These are phyloP conservation scores for Eragrostis tef DNA, from an alignment of 202 grass and related monocot genomes.

Conservation along the genomic window DNA sequence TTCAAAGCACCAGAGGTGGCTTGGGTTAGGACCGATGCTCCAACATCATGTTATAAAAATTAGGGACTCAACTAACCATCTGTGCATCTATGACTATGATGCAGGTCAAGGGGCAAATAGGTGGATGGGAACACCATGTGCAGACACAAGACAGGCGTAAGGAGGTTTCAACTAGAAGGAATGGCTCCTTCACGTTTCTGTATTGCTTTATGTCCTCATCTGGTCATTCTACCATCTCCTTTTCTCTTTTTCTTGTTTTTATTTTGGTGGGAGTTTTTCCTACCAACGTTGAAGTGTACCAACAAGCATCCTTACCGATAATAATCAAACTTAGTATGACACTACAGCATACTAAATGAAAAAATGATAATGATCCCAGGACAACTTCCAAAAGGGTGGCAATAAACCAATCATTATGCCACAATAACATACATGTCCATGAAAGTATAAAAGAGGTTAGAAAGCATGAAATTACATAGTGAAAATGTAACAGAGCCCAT, in stretches of 20 bases:
- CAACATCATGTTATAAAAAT: neutral
- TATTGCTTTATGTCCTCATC: neutral
- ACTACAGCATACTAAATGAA: neutral
- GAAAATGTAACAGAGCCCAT: slow-evolving; percentile 30
- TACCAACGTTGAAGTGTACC: neutral
- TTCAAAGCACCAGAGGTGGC: neutral
- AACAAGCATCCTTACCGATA: slow-evolving; percentile 35
- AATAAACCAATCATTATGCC: slow-evolving; percentile 4
- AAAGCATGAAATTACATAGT: slow-evolving; percentile 28
- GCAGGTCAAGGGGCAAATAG: too few species aligned
- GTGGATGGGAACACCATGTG: too few species aligned
- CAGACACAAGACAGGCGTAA: too few species aligned
- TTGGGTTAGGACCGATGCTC: neutral
- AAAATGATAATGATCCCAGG: neutral
- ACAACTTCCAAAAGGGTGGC: slow-evolving; percentile 2
- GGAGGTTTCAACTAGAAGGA: too few species aligned
- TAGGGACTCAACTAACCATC: neutral
- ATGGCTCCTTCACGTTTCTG: too few species aligned
- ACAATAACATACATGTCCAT: slow-evolving; percentile 25
- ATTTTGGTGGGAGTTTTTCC: neutral
- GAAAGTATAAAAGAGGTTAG: slow-evolving; percentile 28
- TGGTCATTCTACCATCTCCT: neutral
- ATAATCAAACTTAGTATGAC: neutral
- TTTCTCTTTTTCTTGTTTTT: neutral
- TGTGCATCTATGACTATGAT: too few species aligned